Base-by-base conservation (phyloP, 441 rosid species). In the Pelargonium citronellum region DNA sequence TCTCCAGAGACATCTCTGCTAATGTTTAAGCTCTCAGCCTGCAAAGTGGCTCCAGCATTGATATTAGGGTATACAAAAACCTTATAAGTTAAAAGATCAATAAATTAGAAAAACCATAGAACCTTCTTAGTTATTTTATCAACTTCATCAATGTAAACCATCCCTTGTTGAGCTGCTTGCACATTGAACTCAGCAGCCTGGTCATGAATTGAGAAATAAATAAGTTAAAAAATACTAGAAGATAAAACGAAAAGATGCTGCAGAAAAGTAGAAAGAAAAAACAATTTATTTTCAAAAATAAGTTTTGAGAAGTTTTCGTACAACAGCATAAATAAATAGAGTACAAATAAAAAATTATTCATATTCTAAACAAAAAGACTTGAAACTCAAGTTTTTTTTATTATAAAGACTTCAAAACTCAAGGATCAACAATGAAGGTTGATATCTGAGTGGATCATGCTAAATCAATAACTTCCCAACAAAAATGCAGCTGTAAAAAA, bases 1-100 rank as follows among this genome's bases (percentile, higher is more conserved):
- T 93, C 98, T 5, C 98, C 97, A 69, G 97, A 91, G 66, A 93
- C 98, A 84, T 93, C 98, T 76, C 97, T 82, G 81, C 93, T 91
- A 73, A 93, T 79, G 82, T 93, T 88, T 75, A 91, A 78, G 84
- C 96, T 87, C 85, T 93, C 98, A 69, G 91, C 96, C 97, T 93
- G 89, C 75, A 84, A 66, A 74, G 72, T 7, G 7, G 68, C 60
- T 24, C 66, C 13, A 66, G 58, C 7, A n/a, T 47, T 19, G 67
- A 62, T 10, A 47, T 69, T 67, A 73, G 68, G 20, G 61, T 15
- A 34, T 55, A 72, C 69, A 70, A 71, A 19, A 72, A 46, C 22
- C 58, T 51, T 51, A 16, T 3, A 51, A 51, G 17, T 51, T 51
- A n/a, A 13, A 51, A 13, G 58, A 51, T 15, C 41, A 75, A 5